Evolutionary conservation across 768 basidiomycete genomes (phyloP).

Genomic region (Gymnopilus dilepis): DNA sequence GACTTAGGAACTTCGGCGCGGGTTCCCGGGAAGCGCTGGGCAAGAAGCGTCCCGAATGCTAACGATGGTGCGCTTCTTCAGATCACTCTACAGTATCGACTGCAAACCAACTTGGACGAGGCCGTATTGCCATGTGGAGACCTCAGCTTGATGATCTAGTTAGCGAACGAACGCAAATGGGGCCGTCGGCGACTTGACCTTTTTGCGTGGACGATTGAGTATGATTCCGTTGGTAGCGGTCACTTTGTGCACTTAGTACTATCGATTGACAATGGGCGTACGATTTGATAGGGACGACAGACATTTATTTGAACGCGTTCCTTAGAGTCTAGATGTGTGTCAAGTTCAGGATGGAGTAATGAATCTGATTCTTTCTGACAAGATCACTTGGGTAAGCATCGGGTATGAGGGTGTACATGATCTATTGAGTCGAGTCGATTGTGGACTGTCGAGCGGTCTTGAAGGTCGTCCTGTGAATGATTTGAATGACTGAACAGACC

Average conservation of each 20-base stretch:
- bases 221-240: constrained; percentile 19
- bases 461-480: neutral
- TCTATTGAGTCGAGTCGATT: neutral
- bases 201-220: constrained; percentile 19
- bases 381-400: constrained; percentile 4
- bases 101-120: constrained; percentile 32
- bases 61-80: neutral
- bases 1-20: constrained; percentile 40
- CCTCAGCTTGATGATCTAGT: constrained; percentile 18
- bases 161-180: constrained; percentile 23
- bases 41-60: neutral
- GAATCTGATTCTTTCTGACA: constrained; percentile 19
- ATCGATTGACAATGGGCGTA: neutral
- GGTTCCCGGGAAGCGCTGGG: constrained; percentile 33
- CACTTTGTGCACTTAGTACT: neutral
- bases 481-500: neutral
- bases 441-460: constrained; percentile 11
- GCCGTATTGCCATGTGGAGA: constrained; percentile 29
- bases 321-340: constrained; percentile 11
- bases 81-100: neutral
- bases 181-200: constrained; percentile 44
- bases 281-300: constrained; percentile 1
- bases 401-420: neutral
- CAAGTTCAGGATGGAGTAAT: constrained; percentile 1
- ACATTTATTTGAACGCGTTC: constrained; percentile 11